Evolutionary conservation across 2,329 filamentous ascomycete genomes (phyloP).

Genomic region (Phyllosticta capitalensis): DNA sequence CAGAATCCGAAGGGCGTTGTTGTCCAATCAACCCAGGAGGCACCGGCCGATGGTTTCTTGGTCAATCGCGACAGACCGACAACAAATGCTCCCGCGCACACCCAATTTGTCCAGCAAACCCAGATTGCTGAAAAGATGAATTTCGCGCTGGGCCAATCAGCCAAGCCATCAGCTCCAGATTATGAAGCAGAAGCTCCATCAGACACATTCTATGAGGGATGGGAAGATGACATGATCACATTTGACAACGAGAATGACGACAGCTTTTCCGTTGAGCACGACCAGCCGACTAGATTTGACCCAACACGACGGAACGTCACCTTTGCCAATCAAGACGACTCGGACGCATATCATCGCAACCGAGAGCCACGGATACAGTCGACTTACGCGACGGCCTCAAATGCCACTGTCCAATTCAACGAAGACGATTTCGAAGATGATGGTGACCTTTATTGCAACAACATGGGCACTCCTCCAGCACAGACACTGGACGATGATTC

Average conservation of each 20-base stretch:
- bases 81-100: conserved; percentile 6
- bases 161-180: background rate
- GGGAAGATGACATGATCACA: background rate
- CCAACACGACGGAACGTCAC: background rate
- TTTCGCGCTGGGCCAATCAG: background rate
- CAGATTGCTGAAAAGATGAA: conserved; percentile 19
- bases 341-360: conserved; percentile 14
- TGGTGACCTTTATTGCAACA: conserved; percentile 19
- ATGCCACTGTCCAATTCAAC: conserved; percentile 17
- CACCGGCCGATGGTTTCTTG: background rate
- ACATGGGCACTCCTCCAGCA: conserved; percentile 29
- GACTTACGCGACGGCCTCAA: conserved; percentile 12
- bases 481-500: conserved; percentile 15
- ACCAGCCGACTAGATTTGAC: background rate
- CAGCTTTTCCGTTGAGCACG: background rate
- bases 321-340: conserved; percentile 19
- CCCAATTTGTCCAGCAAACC: conserved; percentile 25
- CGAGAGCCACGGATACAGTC: background rate
- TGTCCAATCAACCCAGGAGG: background rate
- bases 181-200: background rate
- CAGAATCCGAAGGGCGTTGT: background rate
- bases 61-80: background rate
- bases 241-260: background rate
- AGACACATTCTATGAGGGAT: background rate
- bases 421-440: conserved; percentile 26